Evolutionary conservation across 331 rosid genomes (phyloP).

Genomic region (Stylosanthes scabra): DNA sequence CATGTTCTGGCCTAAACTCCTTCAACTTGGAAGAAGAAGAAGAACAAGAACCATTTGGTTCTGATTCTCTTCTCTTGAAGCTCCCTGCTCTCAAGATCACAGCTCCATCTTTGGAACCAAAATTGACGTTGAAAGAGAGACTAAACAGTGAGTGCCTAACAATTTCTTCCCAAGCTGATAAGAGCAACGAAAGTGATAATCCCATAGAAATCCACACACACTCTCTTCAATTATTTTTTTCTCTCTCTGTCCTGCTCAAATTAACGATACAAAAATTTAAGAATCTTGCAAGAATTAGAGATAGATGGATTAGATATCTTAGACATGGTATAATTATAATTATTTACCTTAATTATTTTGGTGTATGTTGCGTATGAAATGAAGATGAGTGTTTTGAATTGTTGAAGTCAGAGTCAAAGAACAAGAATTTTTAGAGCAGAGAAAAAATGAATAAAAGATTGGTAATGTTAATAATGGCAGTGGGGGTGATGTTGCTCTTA

Average conservation of each 20-base stretch:
- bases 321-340: not conserved
- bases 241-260: conserved; percentile 42
- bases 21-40: conserved; percentile 51
- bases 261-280: not conserved
- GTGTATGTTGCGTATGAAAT: not conserved
- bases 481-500: conserved; percentile 24
- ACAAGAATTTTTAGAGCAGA: not conserved
- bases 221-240: conserved; percentile 35
- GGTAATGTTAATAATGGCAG: not conserved
- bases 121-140: conserved; percentile 40
- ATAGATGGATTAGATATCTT: not conserved
- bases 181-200: conserved; percentile 59
- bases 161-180: conserved; percentile 72
- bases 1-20: conserved; percentile 63
- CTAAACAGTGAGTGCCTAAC: conserved; percentile 43
- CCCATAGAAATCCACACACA: conserved; percentile 53
- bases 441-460: conserved; percentile 31
- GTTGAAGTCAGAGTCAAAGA: conserved; percentile 27
- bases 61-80: conserved; percentile 60
- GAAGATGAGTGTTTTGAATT: conserved; percentile 29
- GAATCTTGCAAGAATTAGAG: not conserved
- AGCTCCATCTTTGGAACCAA: conserved; percentile 55
- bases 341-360: conserved; percentile 38
- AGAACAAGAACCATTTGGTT: conserved; percentile 33
- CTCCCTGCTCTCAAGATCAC: conserved; percentile 59